Evolutionary conservation across 2,329 filamentous ascomycete species (phyloP), one percentile per base, ranked within the genome.

Genomic region (Didymellaceae sp.): DNA sequence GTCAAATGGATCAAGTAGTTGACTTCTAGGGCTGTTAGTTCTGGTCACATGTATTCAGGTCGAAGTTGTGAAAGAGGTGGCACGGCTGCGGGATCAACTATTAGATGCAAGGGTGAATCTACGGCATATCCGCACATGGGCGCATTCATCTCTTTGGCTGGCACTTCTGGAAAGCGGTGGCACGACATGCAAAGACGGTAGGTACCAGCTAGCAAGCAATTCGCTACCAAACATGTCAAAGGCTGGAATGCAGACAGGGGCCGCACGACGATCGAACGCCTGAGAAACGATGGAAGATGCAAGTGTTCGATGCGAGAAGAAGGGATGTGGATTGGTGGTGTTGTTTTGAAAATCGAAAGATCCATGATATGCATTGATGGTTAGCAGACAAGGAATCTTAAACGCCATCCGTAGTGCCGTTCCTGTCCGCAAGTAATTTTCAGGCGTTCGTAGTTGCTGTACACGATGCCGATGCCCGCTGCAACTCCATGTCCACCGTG

Each of bases 281-380:
- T 20, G 16, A 21, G 14, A 6, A 25, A 25, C 10, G 25, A 40
- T n/a, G 20, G 16, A 32, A 10, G 9, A 33, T 24, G 3, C 7
- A 16, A 16, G 20, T 24, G 13, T 38, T 33, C 28, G 43, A 32
- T 14, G 26, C 26, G 34, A 16, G 30, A 22, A 32, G 11, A 25
- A 38, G 20, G 42, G 6, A 35, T 16, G 37, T 43, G 48, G 26
- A 25, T 38, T 28, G 42, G 31, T 46, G 37, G 43, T 26, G 41
- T 45, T 57, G 33, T 53, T 43, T 53, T 41, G 32, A 44, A 48
- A 65, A 62, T 65, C 57, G 52, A 66, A 65, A 70, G 65, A 65
- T 68, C 67, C 67, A 70, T 72, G 67, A 69, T 71, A 72, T 73
- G 70, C 70, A 72, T 72, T 67, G 64, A 65, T 67, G 69, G 65